These are phyloP conservation scores for Cordyceps cateniannulata DNA, from an alignment of 2,329 filamentous ascomycete species.

Conservation along the genomic window DNA sequence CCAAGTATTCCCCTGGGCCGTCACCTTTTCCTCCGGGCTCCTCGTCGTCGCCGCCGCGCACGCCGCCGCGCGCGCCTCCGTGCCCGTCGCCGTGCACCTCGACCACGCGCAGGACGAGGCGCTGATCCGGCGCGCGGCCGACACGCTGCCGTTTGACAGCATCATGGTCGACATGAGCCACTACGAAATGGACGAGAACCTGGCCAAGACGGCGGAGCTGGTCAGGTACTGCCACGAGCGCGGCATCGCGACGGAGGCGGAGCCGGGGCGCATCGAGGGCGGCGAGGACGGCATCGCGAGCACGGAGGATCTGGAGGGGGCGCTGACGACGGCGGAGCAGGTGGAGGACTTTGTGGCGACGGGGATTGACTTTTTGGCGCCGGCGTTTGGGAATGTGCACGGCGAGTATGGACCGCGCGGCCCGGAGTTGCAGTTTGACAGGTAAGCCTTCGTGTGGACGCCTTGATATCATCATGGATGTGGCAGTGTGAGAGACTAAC, in stretches of 20 bases:
- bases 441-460: background rate
- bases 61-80: conserved; percentile 47
- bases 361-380: conserved; percentile 70
- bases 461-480: background rate
- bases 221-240: conserved; percentile 54
- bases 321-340: conserved; percentile 61
- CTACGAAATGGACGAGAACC: conserved; percentile 63
- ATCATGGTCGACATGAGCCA: conserved; percentile 78
- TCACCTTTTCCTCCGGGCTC: conserved; percentile 52
- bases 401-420: conserved; percentile 55
- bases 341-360: conserved; percentile 63
- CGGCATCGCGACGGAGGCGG: conserved; percentile 62
- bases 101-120: conserved; percentile 59
- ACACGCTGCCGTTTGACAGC: conserved; percentile 54
- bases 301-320: conserved; percentile 36
- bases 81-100: conserved; percentile 57
- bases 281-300: conserved; percentile 69
- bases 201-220: conserved; percentile 54
- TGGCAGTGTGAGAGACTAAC: background rate
- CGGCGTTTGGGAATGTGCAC: conserved; percentile 71
- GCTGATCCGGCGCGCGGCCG: conserved; percentile 50
- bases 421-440: background rate
- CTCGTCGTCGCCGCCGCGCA: conserved; percentile 48
- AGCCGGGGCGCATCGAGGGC: conserved; percentile 57
- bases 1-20: conserved; percentile 66